Evolutionary conservation across 257 asterid species (phyloP), one percentile per base, ranked within the genome.

Genomic region (Ajuga chamaepitys): DNA sequence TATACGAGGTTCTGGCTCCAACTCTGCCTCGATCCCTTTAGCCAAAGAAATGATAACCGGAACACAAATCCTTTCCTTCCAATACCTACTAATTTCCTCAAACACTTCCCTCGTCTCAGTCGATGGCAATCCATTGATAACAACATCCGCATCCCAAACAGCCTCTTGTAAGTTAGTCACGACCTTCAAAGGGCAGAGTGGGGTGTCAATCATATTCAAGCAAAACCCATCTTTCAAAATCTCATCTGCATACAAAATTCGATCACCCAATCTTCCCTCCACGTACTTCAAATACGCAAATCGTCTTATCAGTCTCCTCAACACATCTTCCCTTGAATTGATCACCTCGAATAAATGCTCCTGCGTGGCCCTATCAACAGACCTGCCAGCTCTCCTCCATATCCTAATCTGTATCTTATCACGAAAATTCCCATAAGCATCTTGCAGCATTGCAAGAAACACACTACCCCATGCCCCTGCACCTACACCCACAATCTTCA

Each of bases 391-490:
- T 58, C 98, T 81, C 72, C 97, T 82, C 98, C 97, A 92, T 77
- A 92, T 81, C 78, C 98, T 68, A 59, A 92, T 77, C 70, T 89
- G 96, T 67, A 89, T 77, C 82, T 89, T 92, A 28, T 92, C 95
- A 0, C 97, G 87, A 25, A 83, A 77, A 64, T 50, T 50, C 9
- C 91, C 96, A 22, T 92, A 92, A 12, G 86, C 84, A 56, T 92
- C 96, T 69, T 92, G 98, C 32, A 92, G 83, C 94, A 92, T 73
- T 18, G 98, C 97, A 6, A 80, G 82, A 75, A 92, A 92, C 3
- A 89, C 98, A 70, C 97, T 86, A 7, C 98, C 98, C 97, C 98
- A 92, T 14, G 98, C 98, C 54, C 97, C 98, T 11, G 96, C 98
- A 17, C 97, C 97, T 0, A 92, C 86, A 25, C 88, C 87, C 8